Base-by-base conservation (phyloP, 2,329 filamentous ascomycete genomes). In the Fusarium coffeatum region DNA sequence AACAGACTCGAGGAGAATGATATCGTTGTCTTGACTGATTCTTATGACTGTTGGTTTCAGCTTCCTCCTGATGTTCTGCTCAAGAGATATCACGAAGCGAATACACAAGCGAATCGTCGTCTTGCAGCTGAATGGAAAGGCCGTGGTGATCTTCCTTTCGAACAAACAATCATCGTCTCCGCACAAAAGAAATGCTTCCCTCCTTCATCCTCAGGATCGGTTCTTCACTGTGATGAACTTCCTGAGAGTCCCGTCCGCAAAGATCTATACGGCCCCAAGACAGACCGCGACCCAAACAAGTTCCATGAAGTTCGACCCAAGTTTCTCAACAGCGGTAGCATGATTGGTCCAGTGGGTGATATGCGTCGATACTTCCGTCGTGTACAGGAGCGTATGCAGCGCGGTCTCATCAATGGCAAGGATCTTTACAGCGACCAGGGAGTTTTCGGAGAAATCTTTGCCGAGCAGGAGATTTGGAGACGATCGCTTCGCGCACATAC, bases 11-110 rank as follows among this genome's bases (percentile, higher is more conserved):
- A 54, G 2, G 75, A 76, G 2, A 34, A 76, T 8, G 76, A 78
- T 23, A 47, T 78, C 1, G 48, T 77, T 11, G 55, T 77, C 0
- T 40, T 78, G 8, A 66, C 70, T 5, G 76, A 78, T 20, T 71
- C 74, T 2, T 72, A 74, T 11, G 76, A 78, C 8, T 55, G 72
- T 8, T 78, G 76, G 76, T 77, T 76, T 16, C 76, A 78, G 20
- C 75, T 78, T 0, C 73, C 76, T 1, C 74, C 76, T 2, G 68
- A 72, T 0, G 47, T 78, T 1, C 65, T 78, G 6, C 62, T 78
- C 18, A 55, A 74, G 5, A 70, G 76, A 16, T 78, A 75, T 5
- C 69, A 74, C 28, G 62, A 72, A 18, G 37, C 61, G 12, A 75
- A 73, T 12, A 4, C 20, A 0, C 25, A 59, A n/a, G 72, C 72